Evolutionary conservation across 345 rosid species (phyloP), one percentile per base, ranked within the genome.

Genomic region (Brassica cretica): DNA sequence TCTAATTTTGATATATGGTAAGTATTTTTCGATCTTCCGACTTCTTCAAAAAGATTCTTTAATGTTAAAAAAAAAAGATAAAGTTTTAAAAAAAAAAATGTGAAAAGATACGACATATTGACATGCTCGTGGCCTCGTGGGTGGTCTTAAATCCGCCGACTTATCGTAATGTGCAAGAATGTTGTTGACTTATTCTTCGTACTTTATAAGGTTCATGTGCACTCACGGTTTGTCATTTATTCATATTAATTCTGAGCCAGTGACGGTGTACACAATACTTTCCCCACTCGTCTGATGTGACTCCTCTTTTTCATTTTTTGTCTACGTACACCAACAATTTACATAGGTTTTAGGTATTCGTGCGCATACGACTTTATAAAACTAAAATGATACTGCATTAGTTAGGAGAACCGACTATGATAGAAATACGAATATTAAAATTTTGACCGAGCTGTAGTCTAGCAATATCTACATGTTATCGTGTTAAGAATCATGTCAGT

Each of bases 91-190:
- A 27, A 27, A 27, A 27, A 27, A 27, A 78, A 44, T 24, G 56
- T 8, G 62, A 30, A 21, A 58, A 25, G 61, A 63, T 71, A 55
- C 15, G 71, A 41, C 49, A 25, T 29, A 62, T 37, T 72, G 71
- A 41, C 49, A 53, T 29, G 67, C 53, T 72, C 14, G 77, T 71
- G 81, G 81, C 72, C 72, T 78, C 76, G 81, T 78, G 81, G 72
- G 72, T 72, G 81, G 73, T 78, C 77, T 10, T 79, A 67, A 73
- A 73, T 60, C 59, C 77, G 82, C 70, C 78, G 74, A 73, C 82
- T 73, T 68, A 5, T 24, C 21, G 65, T 33, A 8, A 11, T 6
- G 58, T 73, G 71, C 41, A 49, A 25, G 68, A 16, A 49, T 73
- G 70, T 49, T 25, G 67, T 66, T 78, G 55, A 61, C 70, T 61